These are phyloP conservation scores for Sphaerulina musiva DNA, from an alignment of 2,329 filamentous ascomycete species.

Conservation along the genomic window DNA sequence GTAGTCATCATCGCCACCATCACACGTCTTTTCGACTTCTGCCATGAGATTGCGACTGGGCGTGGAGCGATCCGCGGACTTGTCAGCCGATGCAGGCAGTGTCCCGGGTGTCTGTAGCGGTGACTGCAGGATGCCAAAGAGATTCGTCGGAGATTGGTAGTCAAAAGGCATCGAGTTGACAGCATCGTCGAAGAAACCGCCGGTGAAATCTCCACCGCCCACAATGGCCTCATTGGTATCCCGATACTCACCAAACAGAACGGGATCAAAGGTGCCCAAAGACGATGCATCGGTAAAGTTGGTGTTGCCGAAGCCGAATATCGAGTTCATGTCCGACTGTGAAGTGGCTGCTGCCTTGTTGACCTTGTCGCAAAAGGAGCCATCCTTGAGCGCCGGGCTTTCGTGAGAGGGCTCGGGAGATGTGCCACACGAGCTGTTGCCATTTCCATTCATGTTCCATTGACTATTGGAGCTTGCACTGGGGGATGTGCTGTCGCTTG, in stretches of 20 bases:
- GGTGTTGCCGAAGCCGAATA: constrained; percentile 19
- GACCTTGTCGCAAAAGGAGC: constrained; percentile 50
- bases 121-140: constrained; percentile 45
- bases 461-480: constrained; percentile 48
- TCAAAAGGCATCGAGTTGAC: constrained; percentile 45
- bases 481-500: constrained; percentile 46
- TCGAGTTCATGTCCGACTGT: constrained; percentile 18
- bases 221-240: constrained; percentile 81
- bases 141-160: constrained; percentile 73
- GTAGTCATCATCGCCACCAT: constrained; percentile 60
- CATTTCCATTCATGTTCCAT: constrained; percentile 49
- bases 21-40: constrained; percentile 69
- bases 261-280: constrained; percentile 76
- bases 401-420: constrained; percentile 70
- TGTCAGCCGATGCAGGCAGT: constrained; percentile 7
- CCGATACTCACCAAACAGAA: constrained; percentile 85
- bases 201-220: constrained; percentile 60
- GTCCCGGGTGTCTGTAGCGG: constrained; percentile 29
- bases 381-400: constrained; percentile 56
- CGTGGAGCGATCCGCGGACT: constrained; percentile 11
- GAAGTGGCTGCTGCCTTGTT: constrained; percentile 29
- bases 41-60: constrained; percentile 57
- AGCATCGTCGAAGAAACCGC: constrained; percentile 68
- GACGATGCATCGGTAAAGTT: constrained; percentile 25
- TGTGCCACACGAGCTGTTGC: constrained; percentile 63